Percentiles rank a stretch among this genome's conserved stretches.
phyloP scores from a whole-genome alignment of 192 early-diverging fungal genomes.

The Coemansia sp. region DNA sequence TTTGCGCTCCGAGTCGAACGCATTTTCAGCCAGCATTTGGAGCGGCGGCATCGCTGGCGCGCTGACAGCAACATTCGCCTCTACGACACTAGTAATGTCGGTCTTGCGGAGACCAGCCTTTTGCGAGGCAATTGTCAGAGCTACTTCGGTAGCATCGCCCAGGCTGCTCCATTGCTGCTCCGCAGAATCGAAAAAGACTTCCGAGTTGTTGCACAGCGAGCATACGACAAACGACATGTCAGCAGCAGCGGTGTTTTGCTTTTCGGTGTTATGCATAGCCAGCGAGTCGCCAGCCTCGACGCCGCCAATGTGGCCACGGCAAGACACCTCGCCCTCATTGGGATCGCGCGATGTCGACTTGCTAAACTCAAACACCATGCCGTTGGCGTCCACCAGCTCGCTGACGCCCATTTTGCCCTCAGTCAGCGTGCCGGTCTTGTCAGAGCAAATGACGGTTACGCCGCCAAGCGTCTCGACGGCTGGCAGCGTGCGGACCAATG shows the following conservation, averaged over 20 bases:
- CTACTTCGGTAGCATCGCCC: constrained; percentile 97
- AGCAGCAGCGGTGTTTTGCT: constrained; percentile 62
- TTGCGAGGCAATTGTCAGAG: constrained; percentile 81
- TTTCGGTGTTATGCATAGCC: constrained; percentile 47
- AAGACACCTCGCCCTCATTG: constrained; percentile 66
- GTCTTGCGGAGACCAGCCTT: constrained; percentile 76
- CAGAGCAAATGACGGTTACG: constrained; percentile 96
- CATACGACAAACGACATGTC: constrained; percentile 79
- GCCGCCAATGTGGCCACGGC: constrained; percentile 61
- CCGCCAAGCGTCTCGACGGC: constrained; percentile 95
- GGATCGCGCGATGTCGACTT: constrained; percentile 68
- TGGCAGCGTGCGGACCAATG: constrained; percentile 90
- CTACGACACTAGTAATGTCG: constrained; percentile 16
- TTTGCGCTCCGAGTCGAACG: constrained; percentile 95
- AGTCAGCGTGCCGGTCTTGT: constrained; percentile 96
- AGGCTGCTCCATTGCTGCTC: constrained; percentile 68
- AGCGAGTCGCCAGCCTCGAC: constrained; percentile 47
- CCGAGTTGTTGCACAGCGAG: constrained; percentile 88
- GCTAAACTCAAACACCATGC: constrained; percentile 52
- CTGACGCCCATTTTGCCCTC: constrained; percentile 96
- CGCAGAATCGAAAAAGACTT: constrained; percentile 63
- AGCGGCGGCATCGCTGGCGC: constrained; percentile 33
- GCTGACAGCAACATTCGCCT: not conserved
- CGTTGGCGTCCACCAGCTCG: constrained; percentile 61
- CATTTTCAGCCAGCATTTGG: constrained; percentile 70